phyloP scores from a whole-genome alignment of 768 basidiomycete genomes.

The Mycena leptocephala region DNA sequence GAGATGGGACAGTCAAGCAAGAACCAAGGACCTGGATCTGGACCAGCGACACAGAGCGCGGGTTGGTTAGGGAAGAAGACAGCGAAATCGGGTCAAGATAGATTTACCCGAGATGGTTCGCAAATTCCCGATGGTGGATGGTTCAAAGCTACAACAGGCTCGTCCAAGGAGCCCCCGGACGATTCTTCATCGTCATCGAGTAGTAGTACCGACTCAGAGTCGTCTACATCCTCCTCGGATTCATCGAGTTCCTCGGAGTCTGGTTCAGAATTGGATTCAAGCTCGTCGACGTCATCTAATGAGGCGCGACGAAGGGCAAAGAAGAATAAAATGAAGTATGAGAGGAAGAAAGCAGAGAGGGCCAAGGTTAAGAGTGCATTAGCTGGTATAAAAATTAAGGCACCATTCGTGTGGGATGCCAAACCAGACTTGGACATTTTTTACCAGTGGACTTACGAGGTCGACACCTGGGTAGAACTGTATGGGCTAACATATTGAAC shows the following conservation, averaged over 20 bases:
- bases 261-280: not conserved
- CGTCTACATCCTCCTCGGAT: not conserved
- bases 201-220: too few species aligned
- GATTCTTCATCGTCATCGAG: not conserved
- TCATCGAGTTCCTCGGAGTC: not conserved
- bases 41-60: too few species aligned
- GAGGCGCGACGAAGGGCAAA: too few species aligned
- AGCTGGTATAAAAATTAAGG: constrained; percentile 24
- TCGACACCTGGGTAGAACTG: constrained; percentile 33
- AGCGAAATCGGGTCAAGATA: not conserved
- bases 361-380: not conserved
- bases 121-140: not conserved
- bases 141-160: not conserved
- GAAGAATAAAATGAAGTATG: not conserved
- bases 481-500: too few species aligned
- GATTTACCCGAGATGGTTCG: not conserved
- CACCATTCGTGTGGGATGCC: constrained; percentile 34
- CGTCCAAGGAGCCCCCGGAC: not conserved
- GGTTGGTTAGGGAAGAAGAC: not conserved
- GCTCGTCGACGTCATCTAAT: not conserved
- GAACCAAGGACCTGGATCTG: too few species aligned
- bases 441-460: constrained; percentile 33
- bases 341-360: not conserved
- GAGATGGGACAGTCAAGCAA: too few species aligned
- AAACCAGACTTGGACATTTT: constrained; percentile 33